Base-by-base conservation (phyloP, 306 rosid genomes). In the Vicia sativa region DNA sequence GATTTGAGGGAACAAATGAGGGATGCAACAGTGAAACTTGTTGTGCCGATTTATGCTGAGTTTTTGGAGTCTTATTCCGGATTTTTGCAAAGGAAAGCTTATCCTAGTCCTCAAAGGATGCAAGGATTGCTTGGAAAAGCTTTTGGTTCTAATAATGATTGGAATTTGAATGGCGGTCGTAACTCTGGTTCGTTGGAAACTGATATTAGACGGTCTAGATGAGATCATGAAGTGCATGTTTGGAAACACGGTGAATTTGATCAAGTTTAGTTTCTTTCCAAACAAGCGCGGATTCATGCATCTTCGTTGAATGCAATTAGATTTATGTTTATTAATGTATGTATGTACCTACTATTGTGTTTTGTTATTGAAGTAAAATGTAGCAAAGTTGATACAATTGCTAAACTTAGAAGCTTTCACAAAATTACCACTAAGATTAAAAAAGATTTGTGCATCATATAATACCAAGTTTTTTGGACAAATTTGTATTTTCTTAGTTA, bases 1-100 rank as follows among this genome's bases (percentile, higher is more conserved):
- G 92, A 89, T 68, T 62, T 92, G 75, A 80, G 85, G 78, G 92
- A 87, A 74, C 98, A 92, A 62, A 82, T 92, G 61, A 82, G 77
- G 35, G 85, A 83, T 52, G 82, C 96, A 0, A 89, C 89, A 0
- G 13, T 81, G 79, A 84, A 75, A 72, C 76, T 84, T 66, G 78
- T 89, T 29, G 81, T 92, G 29, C 75, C 83, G 1, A 77, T 69
- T 21, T 92, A 89, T 29, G 66, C 62, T 0, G 83, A 89, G 56
- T 89, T 92, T 31, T 60, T 92, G 83, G 78, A 77, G 65, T 63
- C 75, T 46, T 78, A 54, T 67, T 76, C 82, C 1, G 86, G 80
- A 16, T 11, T 81, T 26, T 65, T 89, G 54, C 83, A 72, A 13
- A 85, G 84, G 65, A 84, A 77, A 70, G 62, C 28, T 41, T 86